Conservation (phyloP, 345 rosid genomes). For the Conringia planisiliqua region DNA sequence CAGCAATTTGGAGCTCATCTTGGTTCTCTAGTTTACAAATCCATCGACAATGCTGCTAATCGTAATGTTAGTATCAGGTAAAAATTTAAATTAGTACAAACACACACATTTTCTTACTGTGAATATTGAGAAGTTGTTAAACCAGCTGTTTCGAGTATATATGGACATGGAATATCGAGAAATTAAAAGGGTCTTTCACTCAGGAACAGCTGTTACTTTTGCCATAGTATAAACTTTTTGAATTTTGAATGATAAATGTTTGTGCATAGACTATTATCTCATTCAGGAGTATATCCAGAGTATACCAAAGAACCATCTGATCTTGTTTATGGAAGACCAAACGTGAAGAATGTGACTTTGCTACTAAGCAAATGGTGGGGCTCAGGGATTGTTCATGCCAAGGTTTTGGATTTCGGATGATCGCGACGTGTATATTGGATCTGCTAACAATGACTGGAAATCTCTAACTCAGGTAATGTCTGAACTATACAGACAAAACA, state of each 20-base stretch:
- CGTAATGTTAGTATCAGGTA: slow-evolving; percentile 73
- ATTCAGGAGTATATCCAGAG: slow-evolving; percentile 75
- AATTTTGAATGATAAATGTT: not conserved
- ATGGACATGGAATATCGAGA: not conserved
- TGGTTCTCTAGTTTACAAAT: slow-evolving; percentile 57
- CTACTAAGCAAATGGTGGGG: slow-evolving; percentile 78
- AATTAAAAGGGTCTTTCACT: not conserved
- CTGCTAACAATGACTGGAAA: slow-evolving; percentile 95
- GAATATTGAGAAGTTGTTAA: not conserved
- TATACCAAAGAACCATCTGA: slow-evolving; percentile 60
- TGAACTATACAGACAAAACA: not conserved
- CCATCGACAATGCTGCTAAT: slow-evolving; percentile 60
- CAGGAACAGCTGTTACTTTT: not conserved
- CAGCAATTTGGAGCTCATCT: slow-evolving; percentile 49
- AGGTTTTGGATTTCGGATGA: slow-evolving; percentile 86
- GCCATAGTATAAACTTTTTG: not conserved
- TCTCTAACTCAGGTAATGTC: slow-evolving; percentile 78
- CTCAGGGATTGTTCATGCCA: slow-evolving; percentile 80
- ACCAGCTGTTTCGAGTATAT: no score
- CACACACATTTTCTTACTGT: not conserved
- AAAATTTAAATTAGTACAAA: not conserved
- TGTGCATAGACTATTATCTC: slow-evolving; percentile 59
- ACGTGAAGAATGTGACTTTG: slow-evolving; percentile 60
- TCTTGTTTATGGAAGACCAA: slow-evolving; percentile 69
- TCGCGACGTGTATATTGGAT: slow-evolving; percentile 73